Evolutionary conservation across 2,329 filamentous ascomycete species (phyloP).

Genomic region (Diaporthe sp.): DNA sequence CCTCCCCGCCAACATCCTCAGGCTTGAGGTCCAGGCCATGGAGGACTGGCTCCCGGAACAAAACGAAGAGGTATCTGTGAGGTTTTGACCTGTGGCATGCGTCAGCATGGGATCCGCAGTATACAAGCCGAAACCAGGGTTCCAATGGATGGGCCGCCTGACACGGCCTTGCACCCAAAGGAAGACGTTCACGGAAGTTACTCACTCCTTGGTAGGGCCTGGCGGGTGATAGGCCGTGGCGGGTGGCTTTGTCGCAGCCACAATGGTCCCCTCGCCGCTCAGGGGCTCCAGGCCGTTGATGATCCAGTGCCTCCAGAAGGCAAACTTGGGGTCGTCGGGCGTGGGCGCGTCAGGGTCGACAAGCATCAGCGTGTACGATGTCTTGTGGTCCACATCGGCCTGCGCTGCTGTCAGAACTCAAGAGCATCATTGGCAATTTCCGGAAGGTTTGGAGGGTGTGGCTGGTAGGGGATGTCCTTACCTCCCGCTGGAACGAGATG

Average conservation of each 20-base stretch:
- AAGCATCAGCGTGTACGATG: slow-evolving; percentile 62
- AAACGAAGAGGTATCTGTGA: slow-evolving; percentile 61
- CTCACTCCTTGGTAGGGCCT: slow-evolving; percentile 61
- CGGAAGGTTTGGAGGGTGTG: background rate
- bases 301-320: slow-evolving; percentile 69
- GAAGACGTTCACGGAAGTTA: slow-evolving; percentile 13
- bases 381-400: slow-evolving; percentile 40
- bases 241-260: slow-evolving; percentile 49
- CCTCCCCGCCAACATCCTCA: slow-evolving; percentile 61
- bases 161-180: background rate
- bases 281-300: slow-evolving; percentile 56
- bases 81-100: slow-evolving; percentile 56
- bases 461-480: slow-evolving; percentile 15
- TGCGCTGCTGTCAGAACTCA: background rate
- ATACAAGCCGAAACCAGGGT: background rate
- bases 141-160: background rate
- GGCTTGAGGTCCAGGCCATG: slow-evolving; percentile 50
- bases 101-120: background rate
- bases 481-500: slow-evolving; percentile 53
- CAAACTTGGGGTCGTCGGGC: slow-evolving; percentile 67
- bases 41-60: slow-evolving; percentile 56
- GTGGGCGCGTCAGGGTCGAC: slow-evolving; percentile 69
- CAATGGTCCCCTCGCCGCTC: slow-evolving; percentile 43
- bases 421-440: background rate
- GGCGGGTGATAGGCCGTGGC: slow-evolving; percentile 60